phyloP scores from a whole-genome alignment of 2,329 filamentous ascomycete species.

The Coniochaeta pulveracea region DNA sequence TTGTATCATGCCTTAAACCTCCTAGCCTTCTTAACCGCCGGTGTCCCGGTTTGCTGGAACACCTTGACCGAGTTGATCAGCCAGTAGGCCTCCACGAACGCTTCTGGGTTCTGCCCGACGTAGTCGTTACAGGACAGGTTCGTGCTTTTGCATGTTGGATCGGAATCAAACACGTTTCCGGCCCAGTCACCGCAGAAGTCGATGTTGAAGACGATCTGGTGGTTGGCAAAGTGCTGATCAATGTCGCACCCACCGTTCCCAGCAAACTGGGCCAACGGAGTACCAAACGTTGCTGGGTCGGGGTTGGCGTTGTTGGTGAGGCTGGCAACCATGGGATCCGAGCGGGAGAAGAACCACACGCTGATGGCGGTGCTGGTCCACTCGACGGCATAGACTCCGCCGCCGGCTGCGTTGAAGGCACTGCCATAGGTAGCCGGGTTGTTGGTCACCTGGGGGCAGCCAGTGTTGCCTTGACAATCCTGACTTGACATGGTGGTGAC shows the following conservation, averaged over 20 bases:
- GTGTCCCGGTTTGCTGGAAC: constrained; percentile 23
- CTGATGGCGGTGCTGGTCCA: constrained; percentile 65
- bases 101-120: constrained; percentile 58
- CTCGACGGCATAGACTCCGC: constrained; percentile 64
- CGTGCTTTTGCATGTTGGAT: constrained; percentile 45
- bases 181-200: constrained; percentile 88
- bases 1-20: too few relatives aligned
- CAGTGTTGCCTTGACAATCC: constrained; percentile 24
- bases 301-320: constrained; percentile 47
- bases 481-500: constrained; percentile 29
- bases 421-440: constrained; percentile 49
- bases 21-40: background rate
- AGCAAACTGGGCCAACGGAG: constrained; percentile 56
- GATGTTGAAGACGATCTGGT: constrained; percentile 72
- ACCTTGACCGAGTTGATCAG: constrained; percentile 60
- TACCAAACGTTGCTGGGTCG: constrained; percentile 56
- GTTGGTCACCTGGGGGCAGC: constrained; percentile 45
- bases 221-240: constrained; percentile 52
- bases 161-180: constrained; percentile 51
- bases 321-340: constrained; percentile 14
- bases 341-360: constrained; percentile 73
- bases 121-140: constrained; percentile 59
- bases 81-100: constrained; percentile 68
- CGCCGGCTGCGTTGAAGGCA: constrained; percentile 58
- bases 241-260: constrained; percentile 63